These are phyloP conservation scores for Mangifera indica DNA, from an alignment of 345 rosid species.

Conservation along the genomic window DNA sequence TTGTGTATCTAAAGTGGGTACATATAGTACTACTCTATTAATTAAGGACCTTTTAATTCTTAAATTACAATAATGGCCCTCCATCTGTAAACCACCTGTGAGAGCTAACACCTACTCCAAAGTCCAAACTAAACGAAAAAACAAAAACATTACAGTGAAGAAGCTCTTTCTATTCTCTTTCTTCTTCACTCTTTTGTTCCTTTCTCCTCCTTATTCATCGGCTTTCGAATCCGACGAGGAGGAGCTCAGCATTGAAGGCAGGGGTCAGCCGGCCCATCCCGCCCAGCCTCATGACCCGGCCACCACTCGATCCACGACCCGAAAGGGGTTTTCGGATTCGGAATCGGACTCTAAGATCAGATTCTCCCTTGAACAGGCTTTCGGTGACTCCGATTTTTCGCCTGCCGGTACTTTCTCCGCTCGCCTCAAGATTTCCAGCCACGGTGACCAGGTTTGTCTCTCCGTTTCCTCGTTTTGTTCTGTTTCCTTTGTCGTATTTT, in stretches of 20 bases:
- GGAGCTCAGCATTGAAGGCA: slow-evolving; percentile 69
- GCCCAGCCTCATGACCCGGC: slow-evolving; percentile 33
- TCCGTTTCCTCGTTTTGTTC: neutral
- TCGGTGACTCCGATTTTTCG: slow-evolving; percentile 78
- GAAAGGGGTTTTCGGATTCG: slow-evolving; percentile 61
- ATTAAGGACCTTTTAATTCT: too few species aligned
- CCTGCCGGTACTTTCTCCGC: slow-evolving; percentile 91
- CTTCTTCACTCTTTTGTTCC: slow-evolving; percentile 27
- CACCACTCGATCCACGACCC: slow-evolving; percentile 34
- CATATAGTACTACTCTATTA: too few species aligned
- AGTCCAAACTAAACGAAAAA: neutral
- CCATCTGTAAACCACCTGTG: too few species aligned
- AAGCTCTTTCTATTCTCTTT: slow-evolving; percentile 10
- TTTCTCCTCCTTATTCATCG: slow-evolving; percentile 11
- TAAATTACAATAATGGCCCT: neutral
- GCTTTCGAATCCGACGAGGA: slow-evolving; percentile 90
- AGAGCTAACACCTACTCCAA: too few species aligned
- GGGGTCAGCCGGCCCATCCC: slow-evolving; percentile 29
- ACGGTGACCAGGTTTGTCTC: slow-evolving; percentile 70
- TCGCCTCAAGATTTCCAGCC: slow-evolving; percentile 80
- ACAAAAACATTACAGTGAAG: slow-evolving; percentile 21
- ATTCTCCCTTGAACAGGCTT: slow-evolving; percentile 86
- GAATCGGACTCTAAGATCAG: slow-evolving; percentile 94
- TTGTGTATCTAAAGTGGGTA: too few species aligned
- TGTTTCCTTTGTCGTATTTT: neutral